Base-by-base conservation (phyloP, 441 rosid genomes). In the Pelargonium citronellum region DNA sequence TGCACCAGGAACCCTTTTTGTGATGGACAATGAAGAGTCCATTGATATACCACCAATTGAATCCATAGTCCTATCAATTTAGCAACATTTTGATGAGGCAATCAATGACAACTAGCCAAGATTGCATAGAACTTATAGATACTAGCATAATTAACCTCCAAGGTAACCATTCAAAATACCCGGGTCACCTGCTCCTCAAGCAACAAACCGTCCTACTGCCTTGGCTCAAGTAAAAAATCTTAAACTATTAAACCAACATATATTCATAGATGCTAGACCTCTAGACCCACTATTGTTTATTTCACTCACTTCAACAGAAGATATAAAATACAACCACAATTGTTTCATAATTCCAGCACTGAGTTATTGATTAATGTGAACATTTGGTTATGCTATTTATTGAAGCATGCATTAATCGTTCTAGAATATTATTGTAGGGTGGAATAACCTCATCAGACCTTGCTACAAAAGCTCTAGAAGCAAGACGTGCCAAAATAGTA, bases 371-470 rank as follows among this genome's bases (percentile, higher is more conserved):
- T 39, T 39, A 39, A 39, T 39, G 44, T 39, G 44, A 39, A 51
- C 13, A 49, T 51, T 51, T 51, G 12, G 51, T 51, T 27, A 43
- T 67, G 17, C 44, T 39, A 39, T 39, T 39, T 39, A 39, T 39
- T 0, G 0, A 7, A 39, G 44, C n/a, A 11, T 20, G 11, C 39
- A 41, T 27, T 17, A 22, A 41, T n/a, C 24, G 9, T 1, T 20
- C 4, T 51, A 43, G 4, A 5, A 63, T 74, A 12, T 77, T 80
- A 64, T 51, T 67, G 30, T 68, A 93, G 97, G 99, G 99, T 71
- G 99, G 99, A 78, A 94, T 91, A 65, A 94, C 99, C 19, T 94
- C 99, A 67, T 94, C 99, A 46, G 99, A 94, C 83, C 89, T 88
- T 17, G 99, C 96, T 41, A 94, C 99, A 76, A 90, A 91, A 85